phyloP scores from a whole-genome alignment of 1,284 basidiomycete genomes.

The Volvariella surrecta region DNA sequence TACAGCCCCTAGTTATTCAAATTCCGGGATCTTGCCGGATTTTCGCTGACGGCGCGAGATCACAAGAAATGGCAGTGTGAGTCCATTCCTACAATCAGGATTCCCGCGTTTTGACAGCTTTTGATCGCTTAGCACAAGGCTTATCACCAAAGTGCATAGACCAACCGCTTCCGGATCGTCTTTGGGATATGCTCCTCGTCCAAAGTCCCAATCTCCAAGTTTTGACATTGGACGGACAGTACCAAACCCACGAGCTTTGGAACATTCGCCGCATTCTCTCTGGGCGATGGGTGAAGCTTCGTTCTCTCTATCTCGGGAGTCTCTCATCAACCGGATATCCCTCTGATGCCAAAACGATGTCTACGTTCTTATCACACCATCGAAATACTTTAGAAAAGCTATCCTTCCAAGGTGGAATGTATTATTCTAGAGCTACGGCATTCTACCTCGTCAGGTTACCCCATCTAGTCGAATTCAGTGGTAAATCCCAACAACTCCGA shows the following conservation, averaged over 20 bases:
- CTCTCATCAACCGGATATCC: conserved; percentile 7
- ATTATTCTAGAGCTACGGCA: conserved; percentile 8
- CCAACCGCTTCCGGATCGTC: conserved; percentile 10
- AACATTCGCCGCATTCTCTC: conserved; percentile 10
- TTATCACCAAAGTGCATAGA: conserved; percentile 1
- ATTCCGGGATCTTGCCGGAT: conserved; percentile 11
- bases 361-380: conserved; percentile 12
- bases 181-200: conserved; percentile 15
- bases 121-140: too few relatives aligned
- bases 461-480: conserved; percentile 9
- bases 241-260: conserved; percentile 11
- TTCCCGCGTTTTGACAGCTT: too few relatives aligned
- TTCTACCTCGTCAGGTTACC: conserved; percentile 11
- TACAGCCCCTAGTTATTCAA: conserved; percentile 9
- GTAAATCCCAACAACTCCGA: conserved; percentile 13
- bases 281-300: conserved; percentile 13
- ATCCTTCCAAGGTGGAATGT: conserved; percentile 8
- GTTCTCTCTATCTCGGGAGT: conserved; percentile 11
- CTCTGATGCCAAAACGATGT: conserved; percentile 4
- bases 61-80: too few relatives aligned
- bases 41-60: conserved; percentile 12
- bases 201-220: conserved; percentile 12
- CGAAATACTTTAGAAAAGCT: conserved; percentile 9
- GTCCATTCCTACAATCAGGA: too few relatives aligned
- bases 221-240: conserved; percentile 13